Percentiles rank a stretch among this genome's conserved stretches.
Conservation (phyloP, 1,284 basidiomycete genomes). For the Tremellales sp. region DNA sequence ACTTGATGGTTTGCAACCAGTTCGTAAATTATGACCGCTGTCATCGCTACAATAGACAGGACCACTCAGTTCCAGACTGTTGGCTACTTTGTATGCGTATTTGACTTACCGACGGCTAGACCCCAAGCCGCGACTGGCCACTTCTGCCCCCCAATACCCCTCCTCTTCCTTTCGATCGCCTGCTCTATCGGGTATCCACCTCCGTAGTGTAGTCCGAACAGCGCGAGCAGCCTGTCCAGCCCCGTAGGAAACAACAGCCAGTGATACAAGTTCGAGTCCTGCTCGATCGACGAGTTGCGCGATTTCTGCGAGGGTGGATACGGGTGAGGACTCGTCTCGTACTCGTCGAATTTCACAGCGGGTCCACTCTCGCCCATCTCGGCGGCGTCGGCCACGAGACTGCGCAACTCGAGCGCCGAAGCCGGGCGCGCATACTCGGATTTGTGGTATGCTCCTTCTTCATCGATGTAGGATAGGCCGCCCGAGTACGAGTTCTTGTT, state of each 20-base stretch:
- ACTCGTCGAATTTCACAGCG: conserved; percentile 20
- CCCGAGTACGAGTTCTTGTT: conserved; percentile 23
- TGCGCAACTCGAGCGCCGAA: conserved; percentile 21
- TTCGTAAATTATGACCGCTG: conserved; percentile 68
- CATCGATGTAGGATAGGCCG: conserved; percentile 36
- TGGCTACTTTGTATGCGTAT: background rate
- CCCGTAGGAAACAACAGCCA: conserved; percentile 36
- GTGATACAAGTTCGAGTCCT: conserved; percentile 12
- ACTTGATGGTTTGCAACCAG: conserved; percentile 66
- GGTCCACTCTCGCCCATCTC: conserved; percentile 14
- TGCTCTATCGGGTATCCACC: conserved; percentile 65
- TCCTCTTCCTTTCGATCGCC: conserved; percentile 76
- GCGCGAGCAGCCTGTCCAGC: conserved; percentile 30
- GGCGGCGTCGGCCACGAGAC: conserved; percentile 16
- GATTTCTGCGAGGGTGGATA: conserved; percentile 15
- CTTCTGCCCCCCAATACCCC: conserved; percentile 75
- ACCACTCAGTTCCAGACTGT: conserved; percentile 10
- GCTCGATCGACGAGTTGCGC: background rate
- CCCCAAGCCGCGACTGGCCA: conserved; percentile 60
- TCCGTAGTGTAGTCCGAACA: conserved; percentile 30
- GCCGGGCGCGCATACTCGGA: conserved; percentile 24
- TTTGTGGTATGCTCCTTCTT: conserved; percentile 33
- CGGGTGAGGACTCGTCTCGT: conserved; percentile 23
- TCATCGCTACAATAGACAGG: conserved; percentile 54
- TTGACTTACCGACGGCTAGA: conserved; percentile 54